These are phyloP conservation scores for Aegilops bicornis DNA, from an alignment of 176 grass and related monocot species.

Conservation along the genomic window DNA sequence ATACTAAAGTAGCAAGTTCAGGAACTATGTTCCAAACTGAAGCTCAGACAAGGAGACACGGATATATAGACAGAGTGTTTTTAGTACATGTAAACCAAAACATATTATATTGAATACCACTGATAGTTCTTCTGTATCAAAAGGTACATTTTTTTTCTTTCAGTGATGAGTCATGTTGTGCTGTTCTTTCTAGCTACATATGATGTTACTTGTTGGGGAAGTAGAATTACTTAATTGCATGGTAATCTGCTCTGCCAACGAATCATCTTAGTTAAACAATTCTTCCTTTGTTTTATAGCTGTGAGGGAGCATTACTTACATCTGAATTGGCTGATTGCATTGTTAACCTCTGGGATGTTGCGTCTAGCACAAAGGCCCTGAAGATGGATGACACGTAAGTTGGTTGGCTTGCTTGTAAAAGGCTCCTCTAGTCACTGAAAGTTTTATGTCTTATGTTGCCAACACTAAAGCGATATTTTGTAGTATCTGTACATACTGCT, in stretches of 20 bases:
- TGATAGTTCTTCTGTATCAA: not conserved
- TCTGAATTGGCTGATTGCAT: constrained; percentile 91
- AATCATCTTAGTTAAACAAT: not conserved
- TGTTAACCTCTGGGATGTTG: constrained; percentile 90
- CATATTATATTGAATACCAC: not conserved
- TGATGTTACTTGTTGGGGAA: not conserved
- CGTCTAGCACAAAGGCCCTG: constrained; percentile 70
- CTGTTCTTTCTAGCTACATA: not conserved
- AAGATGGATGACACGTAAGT: constrained; percentile 77
- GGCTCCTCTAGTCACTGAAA: not conserved
- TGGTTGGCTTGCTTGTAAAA: not conserved
- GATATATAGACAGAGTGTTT: not conserved
- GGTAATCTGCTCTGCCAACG: not conserved
- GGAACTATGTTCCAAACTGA: no score
- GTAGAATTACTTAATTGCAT: constrained; percentile 2
- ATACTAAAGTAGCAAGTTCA: no score
- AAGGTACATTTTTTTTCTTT: not conserved
- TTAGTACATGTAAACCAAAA: constrained; percentile 6
- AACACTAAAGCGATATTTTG: no score
- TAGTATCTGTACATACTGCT: no score
- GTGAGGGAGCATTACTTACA: constrained; percentile 88
- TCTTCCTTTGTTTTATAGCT: constrained; percentile 38
- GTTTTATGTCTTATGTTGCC: no score
- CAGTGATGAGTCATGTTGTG: not conserved
- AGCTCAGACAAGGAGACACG: no score